Base-by-base conservation (phyloP, 352 stramenopile species). In the Lagenidium sp. region DNA sequence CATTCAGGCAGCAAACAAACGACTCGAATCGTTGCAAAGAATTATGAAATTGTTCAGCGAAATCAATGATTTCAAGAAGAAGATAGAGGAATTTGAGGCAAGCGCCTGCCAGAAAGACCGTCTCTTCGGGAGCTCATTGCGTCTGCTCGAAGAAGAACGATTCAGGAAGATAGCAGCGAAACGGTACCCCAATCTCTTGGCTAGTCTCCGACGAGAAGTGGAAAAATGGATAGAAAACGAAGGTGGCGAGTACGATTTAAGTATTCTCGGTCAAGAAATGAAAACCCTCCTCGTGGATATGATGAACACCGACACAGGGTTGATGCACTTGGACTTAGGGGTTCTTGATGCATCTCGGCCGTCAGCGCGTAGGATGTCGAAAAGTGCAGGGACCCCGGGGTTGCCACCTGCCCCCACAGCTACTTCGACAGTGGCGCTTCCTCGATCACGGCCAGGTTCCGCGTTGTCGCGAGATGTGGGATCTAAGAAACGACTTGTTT, bases 301-400 rank as follows among this genome's bases (percentile, higher is more conserved):
- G 76, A 73, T 93, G 63, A 85, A 87, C 41, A 82, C 66, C 2
- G 57, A 92, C 52, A 94, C 78, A 1, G 73, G 63, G 6, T 60
- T 94, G 7, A 90, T 94, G 75, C 82, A 94, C 37, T 48, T 91
- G 12, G 76, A 91, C 37, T 60, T 94, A 6, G 69, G 63, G 0
- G 47, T 82, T 4, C 35, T 81, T 0, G 62, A 79, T 22, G 20
- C 54, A 4, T 47, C 46, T 1, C 65, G 68, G 3, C 22, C 58
- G 5, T 71, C 61, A 34, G 55, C 64, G 8, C 59, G 70, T 23
- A 60, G 53, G 4, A 20, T 34, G n/a, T 55, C 53, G 26, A 61
- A 61, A 28, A 47, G 46, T 4, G 36, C 36, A 13, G 47, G 31
- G 12, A 34, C 34, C 0, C 55, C 48, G 7, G 29, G 20, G 18